phyloP scores from a whole-genome alignment of 257 asterid genomes.

The Solanum paucissectum region DNA sequence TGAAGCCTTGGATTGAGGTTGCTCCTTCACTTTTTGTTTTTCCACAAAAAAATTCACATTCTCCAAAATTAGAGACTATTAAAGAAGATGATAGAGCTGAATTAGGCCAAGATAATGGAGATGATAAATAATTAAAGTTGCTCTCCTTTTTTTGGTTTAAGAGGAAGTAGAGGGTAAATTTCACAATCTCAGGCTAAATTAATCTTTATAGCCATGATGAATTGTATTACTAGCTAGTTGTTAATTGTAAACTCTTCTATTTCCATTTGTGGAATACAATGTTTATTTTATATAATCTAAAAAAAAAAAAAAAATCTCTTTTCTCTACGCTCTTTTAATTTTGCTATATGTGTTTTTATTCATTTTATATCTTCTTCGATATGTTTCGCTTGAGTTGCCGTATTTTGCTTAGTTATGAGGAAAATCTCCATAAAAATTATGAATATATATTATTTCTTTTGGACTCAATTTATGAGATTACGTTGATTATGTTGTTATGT shows the following conservation, averaged over 20 bases:
- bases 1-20: conserved; percentile 16
- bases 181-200: not conserved
- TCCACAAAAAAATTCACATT: conserved; percentile 21
- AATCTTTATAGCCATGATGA: not conserved
- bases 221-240: not conserved
- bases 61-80: conserved; percentile 36
- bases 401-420: not conserved
- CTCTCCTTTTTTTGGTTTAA: not conserved
- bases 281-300: not conserved
- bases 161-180: not conserved
- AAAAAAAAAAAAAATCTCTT: not conserved
- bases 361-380: not conserved
- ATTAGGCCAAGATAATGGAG: not conserved
- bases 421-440: not conserved
- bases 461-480: too few species aligned
- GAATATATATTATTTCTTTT: too few species aligned
- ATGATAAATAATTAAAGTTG: not conserved
- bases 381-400: not conserved
- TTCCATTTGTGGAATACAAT: not conserved
- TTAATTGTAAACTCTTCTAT: not conserved
- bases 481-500: too few species aligned
- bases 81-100: conserved; percentile 21
- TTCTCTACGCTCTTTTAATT: not conserved
- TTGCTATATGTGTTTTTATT: not conserved
- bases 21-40: conserved; percentile 21